Evolutionary conservation across 108 stramenopile genomes (phyloP).

Genomic region (Cylindrotheca fusiformis): DNA sequence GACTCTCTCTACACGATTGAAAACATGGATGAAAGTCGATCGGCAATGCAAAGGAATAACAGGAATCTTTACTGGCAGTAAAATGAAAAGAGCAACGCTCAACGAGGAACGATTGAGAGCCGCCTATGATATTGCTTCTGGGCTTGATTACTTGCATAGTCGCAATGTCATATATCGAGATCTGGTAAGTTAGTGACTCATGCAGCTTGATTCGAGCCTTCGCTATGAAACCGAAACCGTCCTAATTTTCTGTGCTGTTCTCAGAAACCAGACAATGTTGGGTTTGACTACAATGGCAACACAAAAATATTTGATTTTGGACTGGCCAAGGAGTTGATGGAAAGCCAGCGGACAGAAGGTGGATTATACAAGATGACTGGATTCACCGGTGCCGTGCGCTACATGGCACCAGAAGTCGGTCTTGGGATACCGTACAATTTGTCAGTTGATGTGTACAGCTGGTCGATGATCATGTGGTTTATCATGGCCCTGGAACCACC

Average conservation of each 20-base stretch:
- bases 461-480: conserved; percentile 69
- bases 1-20: conserved; percentile 33
- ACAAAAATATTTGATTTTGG: conserved; percentile 71
- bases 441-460: conserved; percentile 66
- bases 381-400: conserved; percentile 55
- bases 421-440: conserved; percentile 62
- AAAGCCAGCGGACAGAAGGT: conserved; percentile 23
- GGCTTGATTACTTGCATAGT: conserved; percentile 39
- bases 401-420: conserved; percentile 75
- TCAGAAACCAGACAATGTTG: conserved; percentile 66
- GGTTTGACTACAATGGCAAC: conserved; percentile 25
- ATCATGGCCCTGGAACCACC: conserved; percentile 72
- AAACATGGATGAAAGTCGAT: conserved; percentile 42
- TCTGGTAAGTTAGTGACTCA: conserved; percentile 33
- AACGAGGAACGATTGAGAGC: conserved; percentile 31
- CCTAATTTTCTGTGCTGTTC: too few species aligned
- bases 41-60: conserved; percentile 48
- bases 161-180: conserved; percentile 46
- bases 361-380: conserved; percentile 65
- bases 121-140: conserved; percentile 44
- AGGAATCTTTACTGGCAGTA: conserved; percentile 37
- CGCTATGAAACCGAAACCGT: too few species aligned
- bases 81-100: conserved; percentile 26
- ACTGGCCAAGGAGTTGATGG: conserved; percentile 58
- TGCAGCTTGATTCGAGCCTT: too few species aligned